phyloP scores from a whole-genome alignment of 192 early-diverging fungal genomes.

The Gorgonomyces haynaldii region DNA sequence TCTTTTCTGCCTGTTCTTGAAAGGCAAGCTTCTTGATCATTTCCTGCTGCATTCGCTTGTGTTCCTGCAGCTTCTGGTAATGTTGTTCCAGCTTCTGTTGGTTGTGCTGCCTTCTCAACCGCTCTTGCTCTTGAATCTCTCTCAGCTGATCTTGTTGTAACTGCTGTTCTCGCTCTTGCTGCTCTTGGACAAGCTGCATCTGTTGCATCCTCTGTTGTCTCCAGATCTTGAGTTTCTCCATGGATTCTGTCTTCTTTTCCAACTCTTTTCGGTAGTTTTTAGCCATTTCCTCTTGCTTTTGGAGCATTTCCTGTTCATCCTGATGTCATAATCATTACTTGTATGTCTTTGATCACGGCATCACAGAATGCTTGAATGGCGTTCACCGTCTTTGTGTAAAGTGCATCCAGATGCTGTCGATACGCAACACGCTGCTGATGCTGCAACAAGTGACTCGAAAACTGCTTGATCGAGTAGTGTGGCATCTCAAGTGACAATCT shows the following conservation, averaged over 20 bases:
- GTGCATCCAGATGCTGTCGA: too few relatives aligned
- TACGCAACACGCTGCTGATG: neutral
- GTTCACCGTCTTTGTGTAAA: neutral
- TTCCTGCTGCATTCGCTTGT: neutral
- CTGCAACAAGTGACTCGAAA: neutral
- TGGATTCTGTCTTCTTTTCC: neutral
- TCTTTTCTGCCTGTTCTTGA: neutral
- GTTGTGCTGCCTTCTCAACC: neutral
- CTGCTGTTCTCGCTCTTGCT: neutral
- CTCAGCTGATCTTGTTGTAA: neutral
- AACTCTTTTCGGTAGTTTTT: too few relatives aligned
- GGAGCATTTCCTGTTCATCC: neutral
- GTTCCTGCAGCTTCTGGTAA: neutral
- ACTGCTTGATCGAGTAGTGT: neutral
- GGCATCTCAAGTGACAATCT: neutral
- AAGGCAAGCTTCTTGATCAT: neutral
- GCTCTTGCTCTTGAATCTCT: neutral
- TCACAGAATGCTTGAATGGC: neutral
- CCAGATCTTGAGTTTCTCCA: slow-evolving; percentile 1
- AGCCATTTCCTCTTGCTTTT: too few relatives aligned
- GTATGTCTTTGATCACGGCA: too few relatives aligned
- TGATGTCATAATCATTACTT: neutral
- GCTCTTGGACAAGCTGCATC: neutral
- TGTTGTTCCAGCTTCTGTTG: neutral
- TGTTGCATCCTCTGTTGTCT: neutral